These are phyloP conservation scores for Sporothrix pallida DNA, from an alignment of 2,329 filamentous ascomycete genomes.

Conservation along the genomic window DNA sequence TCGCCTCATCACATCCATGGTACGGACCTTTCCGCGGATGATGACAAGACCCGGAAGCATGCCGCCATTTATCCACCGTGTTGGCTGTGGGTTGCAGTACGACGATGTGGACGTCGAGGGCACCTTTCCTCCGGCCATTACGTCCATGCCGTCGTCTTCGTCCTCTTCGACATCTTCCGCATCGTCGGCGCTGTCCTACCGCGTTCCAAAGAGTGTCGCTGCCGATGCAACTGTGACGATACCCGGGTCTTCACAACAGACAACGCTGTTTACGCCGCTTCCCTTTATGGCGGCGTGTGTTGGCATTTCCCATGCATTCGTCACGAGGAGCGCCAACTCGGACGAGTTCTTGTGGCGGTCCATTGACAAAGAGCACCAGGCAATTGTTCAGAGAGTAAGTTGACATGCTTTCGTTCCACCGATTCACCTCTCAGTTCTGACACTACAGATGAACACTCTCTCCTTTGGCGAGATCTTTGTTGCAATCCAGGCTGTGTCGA, in stretches of 20 bases:
- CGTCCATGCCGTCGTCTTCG: not conserved
- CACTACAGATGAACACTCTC: not conserved
- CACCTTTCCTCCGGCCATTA: not conserved
- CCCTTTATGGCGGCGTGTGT: constrained; percentile 41
- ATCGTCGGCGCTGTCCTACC: not conserved
- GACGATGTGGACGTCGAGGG: not conserved
- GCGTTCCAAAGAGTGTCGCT: not conserved
- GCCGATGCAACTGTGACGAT: too few species aligned
- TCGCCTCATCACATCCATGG: constrained; percentile 39
- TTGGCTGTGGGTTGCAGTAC: constrained; percentile 35
- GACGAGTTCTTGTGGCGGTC: constrained; percentile 42
- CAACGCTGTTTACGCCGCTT: constrained; percentile 1
- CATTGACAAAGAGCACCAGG: constrained; percentile 40
- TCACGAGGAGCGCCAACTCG: constrained; percentile 38
- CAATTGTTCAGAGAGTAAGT: constrained; percentile 35
- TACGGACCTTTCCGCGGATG: constrained; percentile 42
- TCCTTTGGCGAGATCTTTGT: constrained; percentile 35
- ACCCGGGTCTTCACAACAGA: not conserved
- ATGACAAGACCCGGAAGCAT: constrained; percentile 44
- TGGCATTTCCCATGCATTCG: constrained; percentile 42
- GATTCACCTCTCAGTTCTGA: not conserved
- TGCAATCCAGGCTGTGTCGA: constrained; percentile 40
- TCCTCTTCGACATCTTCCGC: not conserved
- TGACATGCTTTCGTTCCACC: too few species aligned
- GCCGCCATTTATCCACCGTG: constrained; percentile 44